Evolutionary conservation across 2,329 filamentous ascomycete species (phyloP).

Genomic region (Calonectria honghensis): DNA sequence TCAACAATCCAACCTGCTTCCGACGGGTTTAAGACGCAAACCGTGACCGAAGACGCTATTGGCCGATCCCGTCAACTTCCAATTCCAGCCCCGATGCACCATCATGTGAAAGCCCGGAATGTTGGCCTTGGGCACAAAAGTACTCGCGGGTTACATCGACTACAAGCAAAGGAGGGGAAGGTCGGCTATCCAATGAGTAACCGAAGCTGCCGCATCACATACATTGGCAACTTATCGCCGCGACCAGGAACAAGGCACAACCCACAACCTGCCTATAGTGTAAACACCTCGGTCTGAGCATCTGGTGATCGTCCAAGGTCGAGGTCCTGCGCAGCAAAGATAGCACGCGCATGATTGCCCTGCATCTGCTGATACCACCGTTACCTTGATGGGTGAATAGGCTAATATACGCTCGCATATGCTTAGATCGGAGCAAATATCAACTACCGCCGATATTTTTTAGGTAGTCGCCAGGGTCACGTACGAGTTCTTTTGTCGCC

Average conservation of each 20-base stretch:
- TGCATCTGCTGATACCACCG: neutral
- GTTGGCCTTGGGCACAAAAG: neutral
- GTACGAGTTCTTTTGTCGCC: conserved; percentile 1
- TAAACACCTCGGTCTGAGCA: neutral
- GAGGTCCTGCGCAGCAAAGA: too few species aligned
- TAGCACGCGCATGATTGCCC: too few species aligned
- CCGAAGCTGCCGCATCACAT: neutral
- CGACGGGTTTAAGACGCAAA: neutral
- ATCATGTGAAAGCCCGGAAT: neutral
- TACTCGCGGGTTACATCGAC: neutral
- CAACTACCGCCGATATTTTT: conserved; percentile 6
- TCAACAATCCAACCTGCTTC: neutral
- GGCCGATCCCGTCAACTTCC: neutral
- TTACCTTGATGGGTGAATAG: neutral
- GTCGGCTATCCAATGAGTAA: neutral
- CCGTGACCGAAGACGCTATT: neutral
- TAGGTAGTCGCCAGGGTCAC: neutral
- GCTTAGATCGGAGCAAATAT: conserved; percentile 2
- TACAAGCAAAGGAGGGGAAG: neutral
- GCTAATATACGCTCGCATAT: neutral
- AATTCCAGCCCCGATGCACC: neutral
- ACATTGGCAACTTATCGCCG: neutral
- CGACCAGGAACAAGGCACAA: conserved; percentile 10
- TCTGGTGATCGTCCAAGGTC: neutral
- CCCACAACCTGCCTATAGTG: conserved; percentile 14